Base-by-base conservation (phyloP, 352 stramenopile genomes). In the Globisporangium solare region DNA sequence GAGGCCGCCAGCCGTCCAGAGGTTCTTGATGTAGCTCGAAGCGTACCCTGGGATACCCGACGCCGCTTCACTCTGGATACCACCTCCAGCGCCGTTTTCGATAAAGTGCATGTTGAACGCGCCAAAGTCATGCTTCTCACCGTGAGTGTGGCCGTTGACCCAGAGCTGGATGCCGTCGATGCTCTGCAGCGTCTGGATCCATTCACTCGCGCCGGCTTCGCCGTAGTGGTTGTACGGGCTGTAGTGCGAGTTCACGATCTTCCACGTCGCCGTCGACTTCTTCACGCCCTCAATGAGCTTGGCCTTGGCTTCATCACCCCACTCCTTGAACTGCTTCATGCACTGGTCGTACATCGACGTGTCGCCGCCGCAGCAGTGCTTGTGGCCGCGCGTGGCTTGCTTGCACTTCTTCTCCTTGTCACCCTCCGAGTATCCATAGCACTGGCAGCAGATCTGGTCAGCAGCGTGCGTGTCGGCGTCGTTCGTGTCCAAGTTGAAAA, bases 401-500 rank as follows among this genome's bases (percentile, higher is more conserved):
- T 76, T 65, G 60, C 71, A 79, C 20, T 68, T 24, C n/a, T 63
- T 75, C 31, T 72, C 58, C 27, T 35, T 35, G 43, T 70, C 60
- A 24, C 66, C 66, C 3, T 60, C 45, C 4, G 58, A 54, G 56
- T 79, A 76, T 18, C 62, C 59, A 49, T 69, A 76, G 59, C 71
- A 79, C 60, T 79, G 68, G 64, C 71, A 79, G 56, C 71, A 76
- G 31, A 76, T 74, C 46, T 79, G 58, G 20, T 71, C 53, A 21
- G 56, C 62, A 35, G 63, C 71, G 57, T 76, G 68, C 37, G 48
- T 69, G 2, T 73, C 63, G 11, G 68, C 70, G 55, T 76, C 61
- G 61, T 78, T 83, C 51, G 64, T 83, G 52, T 83, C 73, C 15
- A 83, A 43, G 54, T 80, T 83, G 61, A 76, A 83, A 18, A 83